These are phyloP conservation scores for Cladophialophora immunda DNA, from an alignment of 2,329 filamentous ascomycete species.

Conservation along the genomic window DNA sequence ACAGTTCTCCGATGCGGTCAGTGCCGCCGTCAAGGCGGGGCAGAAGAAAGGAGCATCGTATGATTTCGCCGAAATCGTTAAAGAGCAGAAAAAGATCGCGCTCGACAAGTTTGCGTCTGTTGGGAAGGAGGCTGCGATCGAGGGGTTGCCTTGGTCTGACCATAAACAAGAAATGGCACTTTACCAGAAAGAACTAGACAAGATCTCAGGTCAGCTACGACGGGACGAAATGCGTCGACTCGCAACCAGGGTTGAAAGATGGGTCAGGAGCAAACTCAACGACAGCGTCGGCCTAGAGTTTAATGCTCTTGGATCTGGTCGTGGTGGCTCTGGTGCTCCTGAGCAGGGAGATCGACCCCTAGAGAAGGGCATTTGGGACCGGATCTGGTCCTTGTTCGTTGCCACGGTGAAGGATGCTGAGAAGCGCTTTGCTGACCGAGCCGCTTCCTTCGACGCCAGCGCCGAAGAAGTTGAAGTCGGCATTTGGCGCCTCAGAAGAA, in stretches of 20 bases:
- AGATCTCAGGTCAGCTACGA: constrained; percentile 82
- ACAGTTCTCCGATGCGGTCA: constrained; percentile 87
- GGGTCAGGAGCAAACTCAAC: constrained; percentile 86
- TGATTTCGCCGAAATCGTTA: constrained; percentile 95
- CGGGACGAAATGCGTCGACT: constrained; percentile 96
- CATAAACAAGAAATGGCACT: constrained; percentile 81
- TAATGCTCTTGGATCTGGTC: constrained; percentile 90
- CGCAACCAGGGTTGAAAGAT: constrained; percentile 89
- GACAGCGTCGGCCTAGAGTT: constrained; percentile 93
- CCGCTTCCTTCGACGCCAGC: constrained; percentile 92
- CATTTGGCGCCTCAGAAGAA: constrained; percentile 88
- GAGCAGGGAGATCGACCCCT: constrained; percentile 77
- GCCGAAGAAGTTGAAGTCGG: constrained; percentile 91
- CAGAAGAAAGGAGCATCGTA: constrained; percentile 92
- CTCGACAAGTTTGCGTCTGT: constrained; percentile 78
- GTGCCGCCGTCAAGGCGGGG: constrained; percentile 84
- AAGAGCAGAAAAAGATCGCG: constrained; percentile 78
- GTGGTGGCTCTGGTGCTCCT: constrained; percentile 81
- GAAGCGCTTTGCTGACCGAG: constrained; percentile 82
- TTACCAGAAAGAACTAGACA: constrained; percentile 89
- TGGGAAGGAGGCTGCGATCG: constrained; percentile 76
- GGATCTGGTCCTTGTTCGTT: constrained; percentile 88
- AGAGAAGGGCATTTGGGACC: constrained; percentile 94
- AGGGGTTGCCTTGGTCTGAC: constrained; percentile 85
- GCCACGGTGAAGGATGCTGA: constrained; percentile 86